Evolutionary conservation across 2,329 filamentous ascomycete genomes (phyloP), one percentile per base, ranked within the genome.

Genomic region (Arachnopeziza araneosa): DNA sequence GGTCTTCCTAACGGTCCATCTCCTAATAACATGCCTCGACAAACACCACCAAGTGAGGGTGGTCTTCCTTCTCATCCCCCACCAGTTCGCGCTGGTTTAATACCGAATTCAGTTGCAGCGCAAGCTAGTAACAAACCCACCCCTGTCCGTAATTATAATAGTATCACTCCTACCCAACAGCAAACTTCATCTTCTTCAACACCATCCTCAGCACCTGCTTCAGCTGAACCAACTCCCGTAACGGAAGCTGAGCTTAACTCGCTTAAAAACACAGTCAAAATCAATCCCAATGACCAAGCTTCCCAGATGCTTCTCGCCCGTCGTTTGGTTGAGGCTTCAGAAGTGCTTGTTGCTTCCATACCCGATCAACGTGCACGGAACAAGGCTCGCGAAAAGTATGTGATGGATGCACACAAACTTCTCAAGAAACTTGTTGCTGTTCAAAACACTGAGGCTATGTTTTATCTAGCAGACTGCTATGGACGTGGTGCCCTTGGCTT

Each of bases 381-480:
- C 9, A 91, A 95, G 68, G 80, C 87, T 1, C 87, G 91, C 30
- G 93, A 98, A 68, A 87, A 87, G 60, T 98, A 93, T 72, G 79
- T 93, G 19, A 77, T 87, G 66, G 95, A 98, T 71, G 91, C 91
- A 0, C 86, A 95, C 72, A 98, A 97, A 75, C 86, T 93, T 24
- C 78, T 98, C 51, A 97, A 97, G 78, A 97, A 96, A 73, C 80
- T 98, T 10, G 85, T 87, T 8, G 83, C 82, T 55, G 80, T 79
- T 14, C 87, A 89, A 62, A 90, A 93, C 68, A 76, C 85, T 0
- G 92, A 96, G 9, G 93, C 93, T 30, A 96, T 96, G 86, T 99
- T 99, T 75, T 91, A 91, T 68, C 77, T 96, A 56, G 95, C 93
- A 22, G 95, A 98, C 73, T 91, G 89, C 71, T 87, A 95, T 67